These are phyloP conservation scores for Fusarium circinatum DNA, from an alignment of 2,329 filamentous ascomycete genomes.

Conservation along the genomic window DNA sequence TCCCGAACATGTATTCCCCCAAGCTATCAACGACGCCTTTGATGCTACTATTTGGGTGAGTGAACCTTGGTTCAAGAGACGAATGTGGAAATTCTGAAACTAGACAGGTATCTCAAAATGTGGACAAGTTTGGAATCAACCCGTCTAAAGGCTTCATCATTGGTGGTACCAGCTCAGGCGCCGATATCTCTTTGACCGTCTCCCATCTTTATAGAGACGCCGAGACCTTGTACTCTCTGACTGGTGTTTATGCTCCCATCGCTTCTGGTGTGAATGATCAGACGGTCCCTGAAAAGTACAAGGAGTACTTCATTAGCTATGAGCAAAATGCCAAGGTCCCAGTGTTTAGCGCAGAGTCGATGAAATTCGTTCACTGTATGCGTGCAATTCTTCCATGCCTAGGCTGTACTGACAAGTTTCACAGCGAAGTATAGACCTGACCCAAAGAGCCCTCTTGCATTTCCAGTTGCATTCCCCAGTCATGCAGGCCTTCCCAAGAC, in stretches of 20 bases:
- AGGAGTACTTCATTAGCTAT: slow-evolving; percentile 42
- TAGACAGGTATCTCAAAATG: slow-evolving; percentile 31
- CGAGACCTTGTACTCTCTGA: slow-evolving; percentile 37
- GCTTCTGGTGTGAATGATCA: slow-evolving; percentile 33
- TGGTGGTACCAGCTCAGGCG: slow-evolving; percentile 45
- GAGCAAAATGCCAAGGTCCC: slow-evolving; percentile 43
- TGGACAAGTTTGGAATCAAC: slow-evolving; percentile 39
- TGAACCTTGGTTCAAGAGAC: neutral
- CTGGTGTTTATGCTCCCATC: slow-evolving; percentile 42
- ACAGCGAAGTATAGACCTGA: slow-evolving; percentile 43
- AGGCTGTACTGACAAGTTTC: neutral
- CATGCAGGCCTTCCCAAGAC: slow-evolving; percentile 43
- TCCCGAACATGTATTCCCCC: slow-evolving; percentile 45
- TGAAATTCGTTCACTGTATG: slow-evolving; percentile 40
- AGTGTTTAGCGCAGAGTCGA: slow-evolving; percentile 36
- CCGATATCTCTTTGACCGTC: slow-evolving; percentile 43
- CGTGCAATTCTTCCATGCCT: neutral
- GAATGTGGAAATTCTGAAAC: neutral
- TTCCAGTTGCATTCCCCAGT: slow-evolving; percentile 38
- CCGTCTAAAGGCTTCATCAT: slow-evolving; percentile 36
- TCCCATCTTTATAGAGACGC: slow-evolving; percentile 38
- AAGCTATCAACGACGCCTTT: slow-evolving; percentile 44
- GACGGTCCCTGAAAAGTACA: slow-evolving; percentile 45
- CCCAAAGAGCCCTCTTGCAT: slow-evolving; percentile 39
- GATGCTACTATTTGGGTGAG: slow-evolving; percentile 44